Evolutionary conservation across 2,329 filamentous ascomycete genomes (phyloP).

Genomic region (Aspergillus flavus): DNA sequence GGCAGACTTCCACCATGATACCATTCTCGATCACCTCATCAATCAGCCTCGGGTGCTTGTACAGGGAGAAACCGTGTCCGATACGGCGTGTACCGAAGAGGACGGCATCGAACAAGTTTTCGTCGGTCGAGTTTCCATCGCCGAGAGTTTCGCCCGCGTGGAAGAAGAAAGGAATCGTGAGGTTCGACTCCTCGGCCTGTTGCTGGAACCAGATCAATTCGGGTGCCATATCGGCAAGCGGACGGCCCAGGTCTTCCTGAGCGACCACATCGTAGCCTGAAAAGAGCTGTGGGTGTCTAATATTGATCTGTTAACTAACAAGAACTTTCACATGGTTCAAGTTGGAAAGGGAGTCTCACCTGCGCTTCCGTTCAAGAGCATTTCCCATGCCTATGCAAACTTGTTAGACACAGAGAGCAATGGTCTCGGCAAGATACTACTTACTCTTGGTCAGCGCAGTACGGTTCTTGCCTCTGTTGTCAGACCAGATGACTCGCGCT

Average conservation of each 20-base stretch:
- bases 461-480: constrained; percentile 54
- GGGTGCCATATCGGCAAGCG: constrained; percentile 73
- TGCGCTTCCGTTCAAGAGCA: constrained; percentile 78
- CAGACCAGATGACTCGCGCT: constrained; percentile 78
- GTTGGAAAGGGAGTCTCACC: constrained; percentile 41
- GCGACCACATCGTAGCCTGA: constrained; percentile 87
- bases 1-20: constrained; percentile 84
- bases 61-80: constrained; percentile 82
- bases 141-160: constrained; percentile 90
- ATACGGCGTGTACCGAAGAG: constrained; percentile 82
- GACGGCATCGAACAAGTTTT: constrained; percentile 84
- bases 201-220: constrained; percentile 91
- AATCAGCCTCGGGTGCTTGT: constrained; percentile 84
- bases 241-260: constrained; percentile 77
- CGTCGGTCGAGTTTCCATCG: constrained; percentile 72
- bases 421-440: background rate
- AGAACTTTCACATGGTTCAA: background rate
- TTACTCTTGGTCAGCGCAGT: constrained; percentile 12
- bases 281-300: constrained; percentile 67
- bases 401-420: background rate
- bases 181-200: constrained; percentile 70
- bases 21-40: constrained; percentile 83
- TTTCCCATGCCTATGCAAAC: constrained; percentile 69
- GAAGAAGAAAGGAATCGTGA: constrained; percentile 90
- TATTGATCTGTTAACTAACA: background rate